Evolutionary conservation across 768 basidiomycete species (phyloP).

Genomic region (Xanthoconium purpureum): DNA sequence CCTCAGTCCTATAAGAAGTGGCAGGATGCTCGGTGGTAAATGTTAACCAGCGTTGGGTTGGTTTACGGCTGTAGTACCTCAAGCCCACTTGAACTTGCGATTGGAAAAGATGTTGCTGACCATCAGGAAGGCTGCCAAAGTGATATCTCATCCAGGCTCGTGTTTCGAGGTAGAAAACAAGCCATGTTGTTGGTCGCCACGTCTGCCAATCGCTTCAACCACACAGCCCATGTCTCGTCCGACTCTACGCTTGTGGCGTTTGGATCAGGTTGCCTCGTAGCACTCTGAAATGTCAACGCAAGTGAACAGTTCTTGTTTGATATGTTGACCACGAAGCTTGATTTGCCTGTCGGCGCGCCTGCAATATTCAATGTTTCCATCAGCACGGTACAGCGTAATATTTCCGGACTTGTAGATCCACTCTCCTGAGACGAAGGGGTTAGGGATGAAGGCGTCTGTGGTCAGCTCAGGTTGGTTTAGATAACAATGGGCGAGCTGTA

Average conservation of each 20-base stretch:
- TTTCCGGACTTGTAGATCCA: slow-evolving; percentile 33
- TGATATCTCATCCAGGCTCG: slow-evolving; percentile 74
- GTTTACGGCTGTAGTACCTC: neutral
- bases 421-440: slow-evolving; percentile 29
- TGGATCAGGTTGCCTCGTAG: slow-evolving; percentile 53
- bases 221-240: slow-evolving; percentile 36
- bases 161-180: slow-evolving; percentile 86
- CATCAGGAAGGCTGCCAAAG: slow-evolving; percentile 77
- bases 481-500: slow-evolving; percentile 21
- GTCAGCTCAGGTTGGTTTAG: slow-evolving; percentile 30
- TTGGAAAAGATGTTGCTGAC: slow-evolving; percentile 62
- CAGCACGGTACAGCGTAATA: slow-evolving; percentile 25
- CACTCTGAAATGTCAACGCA: slow-evolving; percentile 58
- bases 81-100: neutral
- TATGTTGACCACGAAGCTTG: slow-evolving; percentile 33
- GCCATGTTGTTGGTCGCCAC: slow-evolving; percentile 76
- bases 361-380: slow-evolving; percentile 31
- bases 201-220: slow-evolving; percentile 45
- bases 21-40: neutral
- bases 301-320: no score
- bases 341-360: slow-evolving; percentile 34
- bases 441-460: slow-evolving; percentile 24
- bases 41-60: neutral
- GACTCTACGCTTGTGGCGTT: slow-evolving; percentile 46
- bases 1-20: neutral